A percentile compares a stretch with the other conserved stretches of the same genome.
Conservation (phyloP, 2,329 filamentous ascomycete species). For the Fusarium luffae region DNA sequence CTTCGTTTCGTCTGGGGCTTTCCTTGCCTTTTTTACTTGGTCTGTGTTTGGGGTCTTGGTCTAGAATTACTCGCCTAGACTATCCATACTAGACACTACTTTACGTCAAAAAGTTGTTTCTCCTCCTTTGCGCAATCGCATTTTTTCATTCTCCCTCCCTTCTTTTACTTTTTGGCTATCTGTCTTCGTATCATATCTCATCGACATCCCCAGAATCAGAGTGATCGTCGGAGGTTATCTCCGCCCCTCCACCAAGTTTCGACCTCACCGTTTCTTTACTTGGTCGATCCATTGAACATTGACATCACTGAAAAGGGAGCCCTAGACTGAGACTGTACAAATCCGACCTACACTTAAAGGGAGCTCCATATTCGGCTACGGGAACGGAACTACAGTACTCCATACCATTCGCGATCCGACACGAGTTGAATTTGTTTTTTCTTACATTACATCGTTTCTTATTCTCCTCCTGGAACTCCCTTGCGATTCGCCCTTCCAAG, state of each 20-base stretch:
- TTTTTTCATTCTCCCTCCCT: constrained; percentile 16
- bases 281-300: constrained; percentile 34
- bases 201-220: constrained; percentile 9
- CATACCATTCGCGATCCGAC: constrained; percentile 14
- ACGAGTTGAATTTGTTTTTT: no score
- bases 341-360: constrained; percentile 22
- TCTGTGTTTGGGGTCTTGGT: constrained; percentile 9
- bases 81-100: constrained; percentile 3
- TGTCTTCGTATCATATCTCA: constrained; percentile 1
- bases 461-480: constrained; percentile 3
- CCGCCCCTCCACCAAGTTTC: constrained; percentile 29
- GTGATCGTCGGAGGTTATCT: constrained; percentile 29
- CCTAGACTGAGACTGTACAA: constrained; percentile 3
- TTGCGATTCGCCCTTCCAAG: constrained; percentile 16
- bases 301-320: constrained; percentile 31
- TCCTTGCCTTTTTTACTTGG: constrained; percentile 10
- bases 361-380: constrained; percentile 32
- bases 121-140: constrained; percentile 18
- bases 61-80: constrained; percentile 21
- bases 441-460: constrained; percentile 6
- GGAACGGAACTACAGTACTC: constrained; percentile 3
- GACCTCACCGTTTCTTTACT: constrained; percentile 38
- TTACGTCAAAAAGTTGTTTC: constrained; percentile 31
- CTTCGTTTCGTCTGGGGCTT: constrained; percentile 32
- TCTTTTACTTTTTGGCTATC: not conserved